Percentiles rank a stretch among this genome's conserved stretches.
Conservation (phyloP, 1,284 basidiomycete species). For the Ganoderma boninense region DNA sequence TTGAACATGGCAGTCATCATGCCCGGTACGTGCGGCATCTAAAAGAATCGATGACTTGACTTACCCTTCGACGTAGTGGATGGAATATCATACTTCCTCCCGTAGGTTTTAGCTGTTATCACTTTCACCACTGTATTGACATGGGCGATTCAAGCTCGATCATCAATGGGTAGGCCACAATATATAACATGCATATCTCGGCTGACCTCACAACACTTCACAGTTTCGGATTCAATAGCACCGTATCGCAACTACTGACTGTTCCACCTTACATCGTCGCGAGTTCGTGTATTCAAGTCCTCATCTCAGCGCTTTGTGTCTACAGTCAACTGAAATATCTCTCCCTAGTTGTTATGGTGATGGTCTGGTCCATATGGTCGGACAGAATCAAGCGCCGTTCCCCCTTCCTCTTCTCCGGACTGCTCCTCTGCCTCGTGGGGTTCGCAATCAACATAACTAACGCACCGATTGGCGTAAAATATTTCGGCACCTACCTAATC, state of each 20-base stretch:
- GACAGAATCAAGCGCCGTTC: slow-evolving; percentile 63
- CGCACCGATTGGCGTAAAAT: slow-evolving; percentile 58
- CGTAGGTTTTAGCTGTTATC: slow-evolving; percentile 18
- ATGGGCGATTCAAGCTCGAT: slow-evolving; percentile 55
- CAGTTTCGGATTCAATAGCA: slow-evolving; percentile 51
- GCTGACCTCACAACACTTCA: no score
- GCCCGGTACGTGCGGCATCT: slow-evolving; percentile 55
- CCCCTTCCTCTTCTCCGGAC: slow-evolving; percentile 63
- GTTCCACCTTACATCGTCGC: slow-evolving; percentile 74
- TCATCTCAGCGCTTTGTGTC: slow-evolving; percentile 50
- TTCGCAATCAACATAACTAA: slow-evolving; percentile 69
- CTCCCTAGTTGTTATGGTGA: slow-evolving; percentile 56
- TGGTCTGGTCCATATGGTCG: slow-evolving; percentile 60
- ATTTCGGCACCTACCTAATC: slow-evolving; percentile 70
- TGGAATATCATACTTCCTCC: slow-evolving; percentile 33
- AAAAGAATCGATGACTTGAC: background rate
- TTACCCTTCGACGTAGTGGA: slow-evolving; percentile 19
- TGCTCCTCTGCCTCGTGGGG: slow-evolving; percentile 60
- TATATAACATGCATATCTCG: no score
- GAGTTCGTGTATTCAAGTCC: slow-evolving; percentile 48
- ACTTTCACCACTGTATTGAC: background rate
- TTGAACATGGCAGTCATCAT: slow-evolving; percentile 67
- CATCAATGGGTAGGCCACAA: slow-evolving; percentile 52
- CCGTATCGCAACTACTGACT: slow-evolving; percentile 72
- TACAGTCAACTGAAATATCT: slow-evolving; percentile 5